Evolutionary conservation across 331 rosid species (phyloP).

Genomic region (Quercus tomentella): DNA sequence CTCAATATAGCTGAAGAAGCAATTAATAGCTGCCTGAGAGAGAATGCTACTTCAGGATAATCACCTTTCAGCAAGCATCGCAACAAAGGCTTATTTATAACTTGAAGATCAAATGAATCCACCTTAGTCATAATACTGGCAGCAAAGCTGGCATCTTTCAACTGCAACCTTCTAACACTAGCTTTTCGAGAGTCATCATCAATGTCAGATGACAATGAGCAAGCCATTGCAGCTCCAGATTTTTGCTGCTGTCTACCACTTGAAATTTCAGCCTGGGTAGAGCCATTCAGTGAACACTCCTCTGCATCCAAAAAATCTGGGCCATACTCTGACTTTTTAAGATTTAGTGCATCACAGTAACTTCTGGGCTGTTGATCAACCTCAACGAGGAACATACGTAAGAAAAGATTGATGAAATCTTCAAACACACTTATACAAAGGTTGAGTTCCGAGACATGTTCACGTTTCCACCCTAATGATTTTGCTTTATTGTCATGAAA

Average conservation of each 20-base stretch:
- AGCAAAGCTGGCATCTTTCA: constrained; percentile 32
- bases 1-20: constrained; percentile 66
- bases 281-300: constrained; percentile 9
- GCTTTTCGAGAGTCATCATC: constrained; percentile 22
- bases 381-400: constrained; percentile 41
- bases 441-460: constrained; percentile 41
- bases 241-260: constrained; percentile 8
- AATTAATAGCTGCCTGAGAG: constrained; percentile 68
- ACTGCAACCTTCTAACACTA: constrained; percentile 22
- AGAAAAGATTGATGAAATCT: constrained; percentile 35
- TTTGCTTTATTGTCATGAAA: constrained; percentile 25
- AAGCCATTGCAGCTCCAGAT: constrained; percentile 30
- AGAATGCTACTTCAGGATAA: constrained; percentile 49
- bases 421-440: constrained; percentile 40
- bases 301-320: constrained; percentile 17
- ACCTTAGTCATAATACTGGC: constrained; percentile 41
- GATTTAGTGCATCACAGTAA: constrained; percentile 28
- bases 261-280: constrained; percentile 29
- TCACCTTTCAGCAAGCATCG: constrained; percentile 63
- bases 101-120: constrained; percentile 43
- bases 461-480: constrained; percentile 36
- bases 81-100: constrained; percentile 51
- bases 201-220: constrained; percentile 29
- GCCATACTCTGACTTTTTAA: constrained; percentile 19
- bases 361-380: constrained; percentile 29